phyloP scores from a whole-genome alignment of 306 rosid genomes.

The Trifolium subterraneum region DNA sequence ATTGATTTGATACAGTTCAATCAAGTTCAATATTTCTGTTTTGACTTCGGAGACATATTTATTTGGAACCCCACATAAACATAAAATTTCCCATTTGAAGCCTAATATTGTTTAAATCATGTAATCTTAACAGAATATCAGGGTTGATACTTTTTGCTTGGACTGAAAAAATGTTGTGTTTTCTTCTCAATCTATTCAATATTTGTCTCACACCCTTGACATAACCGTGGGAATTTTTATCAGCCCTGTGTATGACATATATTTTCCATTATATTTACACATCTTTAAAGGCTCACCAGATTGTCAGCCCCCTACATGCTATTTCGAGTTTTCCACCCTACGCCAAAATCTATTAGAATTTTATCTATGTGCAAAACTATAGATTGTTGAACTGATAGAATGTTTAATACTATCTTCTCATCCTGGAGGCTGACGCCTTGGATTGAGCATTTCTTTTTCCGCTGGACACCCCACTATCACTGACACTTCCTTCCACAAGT shows the following conservation, averaged over 20 bases:
- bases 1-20: no score
- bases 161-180: neutral
- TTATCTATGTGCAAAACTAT: conserved; percentile 38
- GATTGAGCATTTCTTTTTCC: conserved; percentile 63
- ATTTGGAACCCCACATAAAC: no score
- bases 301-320: neutral
- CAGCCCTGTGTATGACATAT: conserved; percentile 3
- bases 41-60: no score
- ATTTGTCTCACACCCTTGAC: neutral
- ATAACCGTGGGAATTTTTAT: conserved; percentile 19
- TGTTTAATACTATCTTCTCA: conserved; percentile 51
- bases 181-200: conserved; percentile 11
- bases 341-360: conserved; percentile 22
- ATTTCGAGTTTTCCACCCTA: conserved; percentile 21
- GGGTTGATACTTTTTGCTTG: neutral
- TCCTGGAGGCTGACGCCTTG: conserved; percentile 55
- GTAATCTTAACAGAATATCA: neutral
- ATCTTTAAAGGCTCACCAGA: conserved; percentile 11
- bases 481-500: conserved; percentile 77
- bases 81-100: neutral
- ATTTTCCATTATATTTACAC: conserved; percentile 22
- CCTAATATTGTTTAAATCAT: neutral
- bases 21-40: no score
- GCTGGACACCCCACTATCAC: conserved; percentile 76
- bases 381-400: conserved; percentile 21